Evolutionary conservation across 805 yeast genomes (phyloP).

Genomic region (Tetrapisispora pingtungensis): DNA sequence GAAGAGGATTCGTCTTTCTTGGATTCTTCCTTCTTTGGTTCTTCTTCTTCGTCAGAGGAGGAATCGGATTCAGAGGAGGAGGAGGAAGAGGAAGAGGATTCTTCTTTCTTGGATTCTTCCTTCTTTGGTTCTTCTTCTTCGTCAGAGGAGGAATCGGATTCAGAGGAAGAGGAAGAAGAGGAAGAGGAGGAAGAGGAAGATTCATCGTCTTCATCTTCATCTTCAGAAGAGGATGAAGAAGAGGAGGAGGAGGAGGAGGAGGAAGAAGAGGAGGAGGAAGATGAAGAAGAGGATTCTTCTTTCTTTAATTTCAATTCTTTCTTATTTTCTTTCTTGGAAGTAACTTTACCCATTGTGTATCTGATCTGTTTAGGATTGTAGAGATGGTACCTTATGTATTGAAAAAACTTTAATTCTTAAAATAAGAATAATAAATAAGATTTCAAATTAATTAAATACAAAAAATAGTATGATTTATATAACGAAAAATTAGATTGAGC

Average conservation of each 20-base stretch:
- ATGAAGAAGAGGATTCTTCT: conserved; percentile 9
- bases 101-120: conserved; percentile 8
- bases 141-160: conserved; percentile 10
- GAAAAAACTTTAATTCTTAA: too few relatives aligned
- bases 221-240: conserved; percentile 11
- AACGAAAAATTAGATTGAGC: neutral
- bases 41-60: conserved; percentile 8
- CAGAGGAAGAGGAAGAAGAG: conserved; percentile 7
- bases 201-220: conserved; percentile 3
- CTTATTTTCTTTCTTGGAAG: conserved; percentile 25
- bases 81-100: conserved; percentile 21
- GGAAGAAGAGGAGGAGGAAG: conserved; percentile 4
- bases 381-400: conserved; percentile 3
- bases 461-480: too few relatives aligned
- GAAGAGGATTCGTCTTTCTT: conserved; percentile 9
- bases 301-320: conserved; percentile 14
- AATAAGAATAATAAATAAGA: too few relatives aligned
- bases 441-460: too few relatives aligned
- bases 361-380: neutral
- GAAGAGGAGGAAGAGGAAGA: conserved; percentile 10
- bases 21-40: conserved; percentile 7
- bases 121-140: conserved; percentile 6
- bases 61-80: conserved; percentile 8
- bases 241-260: conserved; percentile 6
- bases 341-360: conserved; percentile 19